Base-by-base conservation (phyloP, 805 yeast genomes). In the Suhomyces pyralidae region DNA sequence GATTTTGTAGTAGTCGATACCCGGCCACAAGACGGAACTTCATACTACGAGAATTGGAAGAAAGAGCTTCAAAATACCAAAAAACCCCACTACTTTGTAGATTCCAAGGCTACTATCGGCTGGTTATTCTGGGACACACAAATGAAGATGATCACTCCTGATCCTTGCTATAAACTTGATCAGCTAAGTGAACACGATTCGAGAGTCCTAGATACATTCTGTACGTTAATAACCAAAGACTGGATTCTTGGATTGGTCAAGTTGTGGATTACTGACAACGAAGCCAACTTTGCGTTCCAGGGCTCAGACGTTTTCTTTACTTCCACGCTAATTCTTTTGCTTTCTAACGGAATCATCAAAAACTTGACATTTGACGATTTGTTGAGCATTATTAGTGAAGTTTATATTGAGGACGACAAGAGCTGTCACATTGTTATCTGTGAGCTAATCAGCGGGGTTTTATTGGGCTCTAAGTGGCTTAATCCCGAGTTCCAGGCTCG, bases 101-200 rank as follows among this genome's bases (percentile, higher is more conserved):
- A 86, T 60, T 78, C 78, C 28, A 80, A 78, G 49, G 70, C 79
- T 2, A 77, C 73, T 61, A 70, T 73, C 7, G 94, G 96, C 0
- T 87, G 91, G 83, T 67, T 88, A 7, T 85, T 86, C 49, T 90
- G 97, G 96, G 88, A 84, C 12, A 68, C 81, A 17, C 58, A 69
- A 0, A 61, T 85, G 66, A 63, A 65, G 19, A 90, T 78, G 2
- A 70, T 83, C 17, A 71, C 70, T 3, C 66, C 63, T 6, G 68
- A 70, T 5, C 63, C 68, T 2, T 53, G 58, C 2, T 59, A 60
- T 17, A 46, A 58, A 3, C 46, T 72, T 14, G 42, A 38, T 19
- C 59, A 66, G 0, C 68, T 85, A 17, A 70, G 61, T 14, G 69
- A 62, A 0, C 50, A 66, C 3, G 93, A 90, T 55, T 49, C 51